A percentile compares a stretch with the other conserved stretches of the same genome.
These are phyloP conservation scores for Suhomyces maxii DNA, from an alignment of 1,139 yeast genomes.

Conservation along the genomic window DNA sequence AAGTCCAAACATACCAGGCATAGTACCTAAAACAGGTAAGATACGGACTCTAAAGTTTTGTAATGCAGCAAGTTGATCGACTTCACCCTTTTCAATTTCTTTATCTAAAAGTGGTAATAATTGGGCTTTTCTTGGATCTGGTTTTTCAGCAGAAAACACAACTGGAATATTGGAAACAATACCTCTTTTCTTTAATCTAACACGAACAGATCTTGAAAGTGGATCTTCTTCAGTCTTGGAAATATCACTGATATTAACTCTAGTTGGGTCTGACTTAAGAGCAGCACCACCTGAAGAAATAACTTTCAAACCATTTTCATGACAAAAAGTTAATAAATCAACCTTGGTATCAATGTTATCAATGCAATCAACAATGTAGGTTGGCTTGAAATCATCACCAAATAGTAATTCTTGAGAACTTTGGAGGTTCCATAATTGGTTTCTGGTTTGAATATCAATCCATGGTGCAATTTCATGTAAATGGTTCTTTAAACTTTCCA, in stretches of 20 bases:
- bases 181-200: conserved; percentile 78
- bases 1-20: conserved; percentile 95
- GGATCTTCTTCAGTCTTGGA: conserved; percentile 85
- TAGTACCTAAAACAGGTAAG: conserved; percentile 90
- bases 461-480: conserved; percentile 81
- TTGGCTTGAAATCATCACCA: conserved; percentile 57
- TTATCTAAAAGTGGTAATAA: conserved; percentile 80
- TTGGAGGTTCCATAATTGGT: conserved; percentile 72
- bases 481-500: conserved; percentile 68
- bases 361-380: conserved; percentile 87
- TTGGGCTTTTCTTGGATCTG: conserved; percentile 90
- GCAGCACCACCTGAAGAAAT: conserved; percentile 97
- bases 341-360: conserved; percentile 95
- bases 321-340: conserved; percentile 76
- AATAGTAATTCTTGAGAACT: conserved; percentile 60
- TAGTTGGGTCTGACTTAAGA: conserved; percentile 55
- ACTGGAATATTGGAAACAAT: conserved; percentile 77
- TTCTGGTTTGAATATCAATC: conserved; percentile 75
- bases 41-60: conserved; percentile 90
- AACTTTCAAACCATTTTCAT: conserved; percentile 57
- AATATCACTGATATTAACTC: conserved; percentile 46
- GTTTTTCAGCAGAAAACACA: conserved; percentile 92
- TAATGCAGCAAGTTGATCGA: conserved; percentile 83
- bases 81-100: conserved; percentile 76
- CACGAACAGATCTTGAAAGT: conserved; percentile 81